phyloP scores from a whole-genome alignment of 805 yeast genomes.

The Nakazawaea pomicola region DNA sequence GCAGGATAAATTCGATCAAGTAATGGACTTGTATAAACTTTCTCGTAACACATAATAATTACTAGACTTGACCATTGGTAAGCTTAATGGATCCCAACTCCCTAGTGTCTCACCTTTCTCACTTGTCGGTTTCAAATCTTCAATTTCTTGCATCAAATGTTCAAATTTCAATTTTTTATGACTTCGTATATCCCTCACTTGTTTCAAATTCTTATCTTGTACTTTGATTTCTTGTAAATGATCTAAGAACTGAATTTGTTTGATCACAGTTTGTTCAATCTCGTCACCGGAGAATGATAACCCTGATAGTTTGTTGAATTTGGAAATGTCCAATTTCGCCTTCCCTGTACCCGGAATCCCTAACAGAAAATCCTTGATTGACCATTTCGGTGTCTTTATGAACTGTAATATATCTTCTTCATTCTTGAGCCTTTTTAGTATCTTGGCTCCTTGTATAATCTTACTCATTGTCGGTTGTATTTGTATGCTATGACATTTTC shows the following conservation, averaged over 20 bases:
- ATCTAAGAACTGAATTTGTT: slow-evolving; percentile 47
- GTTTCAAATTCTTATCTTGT: slow-evolving; percentile 20
- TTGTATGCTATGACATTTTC: too few relatives aligned
- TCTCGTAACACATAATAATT: slow-evolving; percentile 40
- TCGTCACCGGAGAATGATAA: slow-evolving; percentile 28
- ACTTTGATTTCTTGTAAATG: slow-evolving; percentile 34
- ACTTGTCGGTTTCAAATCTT: slow-evolving; percentile 18
- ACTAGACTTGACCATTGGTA: slow-evolving; percentile 29
- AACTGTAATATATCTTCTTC: slow-evolving; percentile 16
- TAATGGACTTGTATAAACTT: slow-evolving; percentile 33
- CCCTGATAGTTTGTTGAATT: slow-evolving; percentile 37
- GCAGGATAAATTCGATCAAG: slow-evolving; percentile 43
- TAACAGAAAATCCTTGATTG: slow-evolving; percentile 21
- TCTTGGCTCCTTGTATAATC: slow-evolving; percentile 1
- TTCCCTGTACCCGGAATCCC: too few relatives aligned
- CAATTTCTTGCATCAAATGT: slow-evolving; percentile 24
- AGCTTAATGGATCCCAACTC: slow-evolving; percentile 36
- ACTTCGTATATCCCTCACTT: slow-evolving; percentile 21
- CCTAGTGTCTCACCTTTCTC: slow-evolving; percentile 38
- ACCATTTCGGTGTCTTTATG: slow-evolving; percentile 22
- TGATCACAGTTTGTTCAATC: slow-evolving; percentile 32
- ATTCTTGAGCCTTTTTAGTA: slow-evolving; percentile 11
- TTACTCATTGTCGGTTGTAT: neutral
- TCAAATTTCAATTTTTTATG: slow-evolving; percentile 24
- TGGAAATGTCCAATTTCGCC: too few relatives aligned